Percentiles rank a stretch among this genome's conserved stretches.
These are phyloP conservation scores for Aspergillus fischeri DNA, from an alignment of 2,329 filamentous ascomycete species.

Conservation along the genomic window DNA sequence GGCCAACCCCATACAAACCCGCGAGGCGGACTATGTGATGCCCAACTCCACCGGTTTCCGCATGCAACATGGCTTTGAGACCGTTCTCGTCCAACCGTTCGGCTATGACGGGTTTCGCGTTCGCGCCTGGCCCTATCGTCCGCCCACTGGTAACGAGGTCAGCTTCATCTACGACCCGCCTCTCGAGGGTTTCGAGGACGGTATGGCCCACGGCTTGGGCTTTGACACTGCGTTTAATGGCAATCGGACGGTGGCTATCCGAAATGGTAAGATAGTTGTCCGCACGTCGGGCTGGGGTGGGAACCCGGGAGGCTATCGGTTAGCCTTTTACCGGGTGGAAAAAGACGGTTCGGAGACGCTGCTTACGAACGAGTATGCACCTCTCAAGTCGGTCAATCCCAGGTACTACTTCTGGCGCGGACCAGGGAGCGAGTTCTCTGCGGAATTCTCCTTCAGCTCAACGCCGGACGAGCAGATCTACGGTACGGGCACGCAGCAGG, in stretches of 20 bases:
- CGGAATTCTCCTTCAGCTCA: conserved; percentile 35
- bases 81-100: conserved; percentile 36
- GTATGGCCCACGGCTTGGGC: conserved; percentile 27
- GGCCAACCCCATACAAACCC: background rate
- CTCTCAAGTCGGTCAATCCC: conserved; percentile 32
- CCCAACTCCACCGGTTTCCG: conserved; percentile 24
- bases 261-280: conserved; percentile 36
- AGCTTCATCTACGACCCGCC: conserved; percentile 39
- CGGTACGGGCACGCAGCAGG: conserved; percentile 64
- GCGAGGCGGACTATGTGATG: conserved; percentile 9
- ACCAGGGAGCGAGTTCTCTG: conserved; percentile 32
- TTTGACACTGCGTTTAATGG: conserved; percentile 32
- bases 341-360: conserved; percentile 31
- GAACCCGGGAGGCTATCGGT: conserved; percentile 28
- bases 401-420: conserved; percentile 34
- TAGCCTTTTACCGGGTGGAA: conserved; percentile 35
- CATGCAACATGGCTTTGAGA: conserved; percentile 39
- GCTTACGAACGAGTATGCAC: conserved; percentile 33
- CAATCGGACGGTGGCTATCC: conserved; percentile 24
- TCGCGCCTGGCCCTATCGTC: conserved; percentile 36
- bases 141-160: conserved; percentile 32
- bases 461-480: conserved; percentile 52
- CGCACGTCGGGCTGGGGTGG: conserved; percentile 30
- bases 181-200: conserved; percentile 34
- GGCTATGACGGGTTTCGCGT: conserved; percentile 40